phyloP scores from a whole-genome alignment of 768 basidiomycete genomes.

The Hericium rajendrae region DNA sequence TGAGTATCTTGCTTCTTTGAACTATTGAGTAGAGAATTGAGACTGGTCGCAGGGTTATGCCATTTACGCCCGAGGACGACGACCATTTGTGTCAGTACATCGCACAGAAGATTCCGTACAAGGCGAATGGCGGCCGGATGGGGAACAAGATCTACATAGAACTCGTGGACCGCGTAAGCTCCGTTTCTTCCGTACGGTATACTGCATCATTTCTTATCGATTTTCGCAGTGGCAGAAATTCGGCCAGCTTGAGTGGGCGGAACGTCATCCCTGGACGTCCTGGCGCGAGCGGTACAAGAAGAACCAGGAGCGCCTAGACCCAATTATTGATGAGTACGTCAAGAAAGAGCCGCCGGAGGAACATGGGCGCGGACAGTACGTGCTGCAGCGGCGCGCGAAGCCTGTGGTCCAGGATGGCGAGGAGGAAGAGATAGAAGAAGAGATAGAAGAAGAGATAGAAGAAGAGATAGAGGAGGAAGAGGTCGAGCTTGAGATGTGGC shows the following conservation, averaged over 20 bases:
- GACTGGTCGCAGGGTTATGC: neutral
- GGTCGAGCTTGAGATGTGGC: too few species aligned
- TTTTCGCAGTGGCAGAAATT: constrained; percentile 2
- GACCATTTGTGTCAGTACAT: constrained; percentile 6
- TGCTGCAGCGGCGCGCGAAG: neutral
- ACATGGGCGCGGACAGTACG: constrained; percentile 10
- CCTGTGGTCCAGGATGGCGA: constrained; percentile 1
- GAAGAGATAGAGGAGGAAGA: constrained; percentile 4
- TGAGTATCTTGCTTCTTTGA: neutral
- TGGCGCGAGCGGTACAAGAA: constrained; percentile 19
- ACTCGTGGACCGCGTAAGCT: constrained; percentile 8
- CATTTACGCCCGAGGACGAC: constrained; percentile 8
- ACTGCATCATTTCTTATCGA: neutral
- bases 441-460: neutral
- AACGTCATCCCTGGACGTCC: constrained; percentile 10
- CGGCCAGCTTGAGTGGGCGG: constrained; percentile 11
- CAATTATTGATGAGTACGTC: constrained; percentile 10
- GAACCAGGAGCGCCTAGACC: constrained; percentile 10
- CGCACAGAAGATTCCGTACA: constrained; percentile 6
- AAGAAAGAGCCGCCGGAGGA: constrained; percentile 2
- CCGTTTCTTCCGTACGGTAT: too few species aligned
- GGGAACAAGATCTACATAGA: constrained; percentile 9
- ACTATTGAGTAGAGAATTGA: neutral
- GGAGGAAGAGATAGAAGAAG: constrained; percentile 4
- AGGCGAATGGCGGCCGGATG: constrained; percentile 4